Base-by-base conservation (phyloP, 352 stramenopile species). In the Phytopythium mirpurense region DNA sequence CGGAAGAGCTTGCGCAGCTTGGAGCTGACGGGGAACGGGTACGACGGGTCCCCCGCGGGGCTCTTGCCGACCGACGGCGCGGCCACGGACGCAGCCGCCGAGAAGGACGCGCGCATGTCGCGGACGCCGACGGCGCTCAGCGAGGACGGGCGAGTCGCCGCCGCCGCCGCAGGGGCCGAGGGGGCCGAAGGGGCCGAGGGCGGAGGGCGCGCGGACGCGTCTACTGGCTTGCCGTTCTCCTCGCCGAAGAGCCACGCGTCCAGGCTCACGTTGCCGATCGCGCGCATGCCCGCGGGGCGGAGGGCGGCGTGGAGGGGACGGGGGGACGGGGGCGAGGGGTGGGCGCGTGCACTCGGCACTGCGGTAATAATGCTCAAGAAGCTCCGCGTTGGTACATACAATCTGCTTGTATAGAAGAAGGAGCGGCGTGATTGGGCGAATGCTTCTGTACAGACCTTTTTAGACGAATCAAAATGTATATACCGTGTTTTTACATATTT, bases 161-260 rank as follows among this genome's bases (percentile, higher is more conserved):
- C 32, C 64, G 43, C 46, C 15, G 57, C 41, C 5, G 32, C 23
- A 18, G 56, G 26, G 21, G 45, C 27, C n/a, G 56, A 18, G 32
- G 49, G 59, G 23, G 9, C 23, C 11, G 34, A 40, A 37, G 32
- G 50, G 12, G 15, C 16, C 46, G 12, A 29, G n/a, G 18, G 27
- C 9, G 50, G 34, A 52, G 37, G 11, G 19, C 11, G 36, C 35
- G 65, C 29, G 5, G 5, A 5, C 9, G 5, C 44, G 23, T 54
- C 67, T 19, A 10, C 31, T 44, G 44, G 57, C 5, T 46, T 26
- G 49, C 77, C 78, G 53, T 92, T 76, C 40, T 92, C 78, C 40
- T 92, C 82, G 29, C 82, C 78, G 40, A 90, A 89, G 69, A 92
- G 82, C 82, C 78, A 92, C 57, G 78, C 76, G 49, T 92, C 82